A percentile compares a stretch with the other conserved stretches of the same genome.
These are phyloP conservation scores for Paspalum notatum DNA, from an alignment of 176 grass and related monocot species.

Conservation along the genomic window DNA sequence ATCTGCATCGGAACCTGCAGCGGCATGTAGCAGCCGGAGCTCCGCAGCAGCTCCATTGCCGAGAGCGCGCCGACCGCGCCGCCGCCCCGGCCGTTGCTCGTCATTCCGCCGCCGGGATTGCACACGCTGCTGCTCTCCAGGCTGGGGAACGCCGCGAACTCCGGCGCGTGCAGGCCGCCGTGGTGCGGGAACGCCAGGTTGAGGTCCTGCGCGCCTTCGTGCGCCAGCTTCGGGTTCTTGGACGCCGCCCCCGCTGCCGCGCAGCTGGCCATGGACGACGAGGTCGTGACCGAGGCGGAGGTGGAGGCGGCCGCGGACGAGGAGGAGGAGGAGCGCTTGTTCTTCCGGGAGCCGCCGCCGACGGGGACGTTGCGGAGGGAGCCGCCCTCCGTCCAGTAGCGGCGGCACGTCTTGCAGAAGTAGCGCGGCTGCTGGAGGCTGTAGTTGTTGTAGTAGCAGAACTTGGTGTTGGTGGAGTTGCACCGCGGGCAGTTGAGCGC, in stretches of 20 bases:
- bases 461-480: conserved; percentile 97
- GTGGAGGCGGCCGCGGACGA: conserved; percentile 28
- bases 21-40: conserved; percentile 61
- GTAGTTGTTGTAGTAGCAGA: conserved; percentile 99
- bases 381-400: conserved; percentile 96
- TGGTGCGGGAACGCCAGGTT: conserved; percentile 82
- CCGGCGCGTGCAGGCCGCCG: conserved; percentile 37
- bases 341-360: conserved; percentile 91
- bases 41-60: conserved; percentile 91
- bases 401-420: conserved; percentile 97
- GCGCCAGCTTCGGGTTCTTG: conserved; percentile 63
- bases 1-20: conserved; percentile 64
- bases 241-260: conserved; percentile 18
- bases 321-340: conserved; percentile 76
- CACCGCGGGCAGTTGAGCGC: conserved; percentile 94
- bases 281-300: conserved; percentile 28
- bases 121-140: conserved; percentile 70
- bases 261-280: conserved; percentile 44
- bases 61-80: conserved; percentile 61
- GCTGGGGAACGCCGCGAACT: conserved; percentile 70
- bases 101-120: conserved; percentile 32
- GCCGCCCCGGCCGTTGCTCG: conserved; percentile 17
- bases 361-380: conserved; percentile 93
- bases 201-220: conserved; percentile 73
- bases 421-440: conserved; percentile 95